Percentiles rank a stretch among this genome's conserved stretches.
Evolutionary conservation across 805 yeast species (phyloP).

Genomic region (Yamadazyma laniorum): DNA sequence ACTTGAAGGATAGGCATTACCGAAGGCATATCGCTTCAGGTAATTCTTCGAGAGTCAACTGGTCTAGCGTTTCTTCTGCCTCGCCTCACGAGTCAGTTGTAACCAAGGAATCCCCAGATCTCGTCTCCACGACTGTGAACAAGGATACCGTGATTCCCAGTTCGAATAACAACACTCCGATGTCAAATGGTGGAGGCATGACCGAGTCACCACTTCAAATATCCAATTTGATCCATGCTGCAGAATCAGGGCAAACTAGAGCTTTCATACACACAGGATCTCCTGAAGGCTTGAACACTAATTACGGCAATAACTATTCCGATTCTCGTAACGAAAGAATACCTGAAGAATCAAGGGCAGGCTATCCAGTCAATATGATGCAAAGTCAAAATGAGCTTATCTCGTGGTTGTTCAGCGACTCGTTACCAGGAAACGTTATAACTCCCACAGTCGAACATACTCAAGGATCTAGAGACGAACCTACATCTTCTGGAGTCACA

Average conservation of each 20-base stretch:
- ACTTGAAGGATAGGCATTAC: slow-evolving; percentile 45
- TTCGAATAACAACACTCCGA: background rate
- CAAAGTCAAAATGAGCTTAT: slow-evolving; percentile 38
- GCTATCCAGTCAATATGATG: slow-evolving; percentile 8
- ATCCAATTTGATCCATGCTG: slow-evolving; percentile 19
- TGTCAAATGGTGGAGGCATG: background rate
- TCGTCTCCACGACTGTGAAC: background rate
- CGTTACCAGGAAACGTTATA: slow-evolving; percentile 15
- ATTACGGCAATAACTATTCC: background rate
- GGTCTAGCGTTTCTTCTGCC: slow-evolving; percentile 11
- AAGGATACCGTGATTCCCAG: background rate
- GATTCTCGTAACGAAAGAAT: background rate
- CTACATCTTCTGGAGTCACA: background rate
- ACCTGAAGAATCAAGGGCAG: background rate
- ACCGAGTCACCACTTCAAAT: slow-evolving; percentile 17
- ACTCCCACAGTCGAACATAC: slow-evolving; percentile 1
- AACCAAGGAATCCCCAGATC: slow-evolving; percentile 1
- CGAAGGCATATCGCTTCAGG: slow-evolving; percentile 24
- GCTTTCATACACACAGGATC: background rate
- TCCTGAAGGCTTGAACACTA: background rate
- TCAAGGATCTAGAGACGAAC: background rate
- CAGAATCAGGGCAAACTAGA: slow-evolving; percentile 3
- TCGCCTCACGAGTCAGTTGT: slow-evolving; percentile 5
- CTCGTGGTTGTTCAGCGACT: slow-evolving; percentile 40
- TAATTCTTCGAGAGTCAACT: slow-evolving; percentile 12